Conservation (phyloP, 257 asterid species). For the Vinca minor region DNA sequence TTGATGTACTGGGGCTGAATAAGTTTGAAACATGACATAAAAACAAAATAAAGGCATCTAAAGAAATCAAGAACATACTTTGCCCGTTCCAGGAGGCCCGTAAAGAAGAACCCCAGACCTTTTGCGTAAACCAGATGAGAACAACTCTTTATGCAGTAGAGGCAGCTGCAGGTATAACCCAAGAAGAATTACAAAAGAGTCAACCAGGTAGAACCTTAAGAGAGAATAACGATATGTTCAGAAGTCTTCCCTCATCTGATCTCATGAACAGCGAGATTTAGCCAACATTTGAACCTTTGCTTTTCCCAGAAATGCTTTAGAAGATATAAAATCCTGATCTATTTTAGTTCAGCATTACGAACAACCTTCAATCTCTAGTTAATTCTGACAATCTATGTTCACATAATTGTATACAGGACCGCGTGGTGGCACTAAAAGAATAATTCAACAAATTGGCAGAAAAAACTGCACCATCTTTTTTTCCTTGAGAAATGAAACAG, state of each 20-base stretch:
- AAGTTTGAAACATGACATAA: background rate
- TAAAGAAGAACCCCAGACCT: slow-evolving; percentile 98
- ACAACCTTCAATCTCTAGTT: too few species aligned
- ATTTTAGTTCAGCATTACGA: too few species aligned
- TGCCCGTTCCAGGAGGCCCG: slow-evolving; percentile 99
- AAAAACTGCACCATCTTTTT: background rate
- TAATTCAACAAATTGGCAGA: background rate
- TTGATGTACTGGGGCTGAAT: slow-evolving; percentile 13
- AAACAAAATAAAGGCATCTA: slow-evolving; percentile 5
- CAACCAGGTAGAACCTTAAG: background rate
- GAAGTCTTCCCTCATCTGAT: background rate
- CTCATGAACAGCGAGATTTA: too few species aligned
- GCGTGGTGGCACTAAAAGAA: background rate
- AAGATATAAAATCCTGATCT: too few species aligned
- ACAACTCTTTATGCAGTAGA: slow-evolving; percentile 88
- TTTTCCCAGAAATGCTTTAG: too few species aligned
- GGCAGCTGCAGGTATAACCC: slow-evolving; percentile 56
- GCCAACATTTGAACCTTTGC: too few species aligned
- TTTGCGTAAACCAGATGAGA: slow-evolving; percentile 95
- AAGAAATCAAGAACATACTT: slow-evolving; percentile 41
- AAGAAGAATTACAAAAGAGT: too few species aligned
- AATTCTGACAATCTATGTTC: background rate
- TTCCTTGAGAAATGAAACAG: background rate
- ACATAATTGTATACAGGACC: background rate
- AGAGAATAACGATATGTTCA: background rate